These are phyloP conservation scores for Dujonia santamariae DNA, from an alignment of 1,139 yeast species.

Conservation along the genomic window DNA sequence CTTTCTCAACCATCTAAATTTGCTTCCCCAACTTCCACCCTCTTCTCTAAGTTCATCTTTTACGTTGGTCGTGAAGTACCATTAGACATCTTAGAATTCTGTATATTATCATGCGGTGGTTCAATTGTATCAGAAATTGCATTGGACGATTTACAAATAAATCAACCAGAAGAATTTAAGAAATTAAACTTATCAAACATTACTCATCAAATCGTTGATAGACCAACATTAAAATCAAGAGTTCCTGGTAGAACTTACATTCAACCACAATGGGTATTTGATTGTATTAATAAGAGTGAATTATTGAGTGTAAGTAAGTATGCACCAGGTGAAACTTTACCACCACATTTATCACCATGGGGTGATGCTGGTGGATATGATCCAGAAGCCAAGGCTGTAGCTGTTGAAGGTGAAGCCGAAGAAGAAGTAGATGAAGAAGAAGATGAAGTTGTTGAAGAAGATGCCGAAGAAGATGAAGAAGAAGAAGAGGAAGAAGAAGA, in stretches of 20 bases:
- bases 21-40: conserved; percentile 54
- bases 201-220: conserved; percentile 92
- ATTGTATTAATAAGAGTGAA: conserved; percentile 75
- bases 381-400: conserved; percentile 57
- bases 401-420: conserved; percentile 35
- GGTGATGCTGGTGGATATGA: conserved; percentile 91
- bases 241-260: conserved; percentile 90
- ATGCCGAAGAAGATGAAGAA: conserved; percentile 45
- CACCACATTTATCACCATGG: conserved; percentile 99
- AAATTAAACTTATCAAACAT: conserved; percentile 63
- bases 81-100: conserved; percentile 83
- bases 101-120: conserved; percentile 87
- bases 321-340: conserved; percentile 92
- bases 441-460: conserved; percentile 50
- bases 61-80: conserved; percentile 96
- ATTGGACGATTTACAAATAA: conserved; percentile 63
- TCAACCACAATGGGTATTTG: conserved; percentile 99
- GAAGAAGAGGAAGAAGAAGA: conserved; percentile 48
- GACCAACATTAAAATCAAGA: conserved; percentile 75
- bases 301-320: conserved; percentile 75
- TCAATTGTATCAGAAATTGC: conserved; percentile 82
- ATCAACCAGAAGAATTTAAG: conserved; percentile 35
- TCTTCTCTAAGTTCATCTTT: conserved; percentile 76
- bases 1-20: conserved; percentile 75
- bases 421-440: conserved; percentile 50